Evolutionary conservation across 495 filamentous ascomycete species (phyloP), one percentile per base, ranked within the genome.

Genomic region (Sporormia fimetaria): DNA sequence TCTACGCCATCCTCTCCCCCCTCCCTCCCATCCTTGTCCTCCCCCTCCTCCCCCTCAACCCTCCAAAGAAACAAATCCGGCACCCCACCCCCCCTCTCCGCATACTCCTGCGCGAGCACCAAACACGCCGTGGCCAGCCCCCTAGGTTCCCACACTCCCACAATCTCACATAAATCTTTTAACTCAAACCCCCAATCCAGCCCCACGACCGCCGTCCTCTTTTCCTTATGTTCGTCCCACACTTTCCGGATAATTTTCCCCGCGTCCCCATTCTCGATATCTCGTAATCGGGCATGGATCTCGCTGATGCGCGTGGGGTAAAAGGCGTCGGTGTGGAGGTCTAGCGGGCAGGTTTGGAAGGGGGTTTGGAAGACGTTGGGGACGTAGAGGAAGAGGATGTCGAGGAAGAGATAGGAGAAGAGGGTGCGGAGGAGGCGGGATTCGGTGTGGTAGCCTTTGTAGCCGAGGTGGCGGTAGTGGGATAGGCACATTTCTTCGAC

Each of bases 281-380:
- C 78, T 3, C 80, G 82, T 3, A 96, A 68, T 14, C 87, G 79
- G 52, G 77, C 76, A 59, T 94, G 92, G 55, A 96, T 93, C 62
- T 94, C 87, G 3, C 78, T 83, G 17, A 79, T 74, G 6, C 90
- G 74, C 22, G 76, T 73, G 0, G 83, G 76, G 55, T 85, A 96
- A 67, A 98, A 98, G 12, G 84, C 78, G 62, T 95, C 90, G 3
- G 87, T 94, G 57, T 88, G 80, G 6, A 98, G 68, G 57, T 98
- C 90, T 10, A 98, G 67, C 0, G 90, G 90, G 53, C 84, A 92
- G 0, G 84, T 94, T 56, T 98, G 90, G 58, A 80, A 98, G 4
- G 80, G 69, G 3, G 88, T 98, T 57, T 96, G 86, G 63, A 96
- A 98, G 47, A 96, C 88, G 49, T 94, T 94, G 16, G 90, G 87